Evolutionary conservation across 257 asterid species (phyloP).

Genomic region (Nyctanthes arbortristis): DNA sequence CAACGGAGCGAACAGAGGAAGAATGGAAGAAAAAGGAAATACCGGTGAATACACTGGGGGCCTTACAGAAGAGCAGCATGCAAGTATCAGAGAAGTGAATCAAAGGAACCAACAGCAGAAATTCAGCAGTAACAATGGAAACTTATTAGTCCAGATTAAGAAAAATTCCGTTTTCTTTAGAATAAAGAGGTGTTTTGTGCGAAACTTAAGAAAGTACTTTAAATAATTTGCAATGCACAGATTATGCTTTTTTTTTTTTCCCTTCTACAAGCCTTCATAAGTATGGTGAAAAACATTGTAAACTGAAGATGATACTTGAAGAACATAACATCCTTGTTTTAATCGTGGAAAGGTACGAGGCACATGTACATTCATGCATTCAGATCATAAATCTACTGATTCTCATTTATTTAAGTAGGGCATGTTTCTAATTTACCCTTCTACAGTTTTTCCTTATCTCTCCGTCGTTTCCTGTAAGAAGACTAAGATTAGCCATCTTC

Average conservation of each 20-base stretch:
- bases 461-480: conserved; percentile 56
- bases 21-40: neutral
- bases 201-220: conserved; percentile 33
- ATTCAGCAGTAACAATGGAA: conserved; percentile 9
- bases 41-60: neutral
- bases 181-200: conserved; percentile 34
- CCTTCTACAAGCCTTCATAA: conserved; percentile 13
- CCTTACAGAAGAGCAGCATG: neutral
- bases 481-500: conserved; percentile 61
- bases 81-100: conserved; percentile 11
- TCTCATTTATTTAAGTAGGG: neutral
- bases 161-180: conserved; percentile 30
- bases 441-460: conserved; percentile 68
- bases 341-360: neutral
- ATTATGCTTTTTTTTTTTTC: conserved; percentile 3
- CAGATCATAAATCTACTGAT: neutral
- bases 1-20: conserved; percentile 14
- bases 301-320: neutral
- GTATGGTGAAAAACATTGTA: neutral
- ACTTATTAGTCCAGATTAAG: conserved; percentile 23
- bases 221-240: conserved; percentile 27
- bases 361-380: neutral
- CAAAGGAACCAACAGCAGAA: conserved; percentile 20
- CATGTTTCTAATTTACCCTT: conserved; percentile 39
- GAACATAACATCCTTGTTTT: neutral